phyloP scores from a whole-genome alignment of 2,329 filamentous ascomycete genomes.

The Colletotrichum orchidophilum region DNA sequence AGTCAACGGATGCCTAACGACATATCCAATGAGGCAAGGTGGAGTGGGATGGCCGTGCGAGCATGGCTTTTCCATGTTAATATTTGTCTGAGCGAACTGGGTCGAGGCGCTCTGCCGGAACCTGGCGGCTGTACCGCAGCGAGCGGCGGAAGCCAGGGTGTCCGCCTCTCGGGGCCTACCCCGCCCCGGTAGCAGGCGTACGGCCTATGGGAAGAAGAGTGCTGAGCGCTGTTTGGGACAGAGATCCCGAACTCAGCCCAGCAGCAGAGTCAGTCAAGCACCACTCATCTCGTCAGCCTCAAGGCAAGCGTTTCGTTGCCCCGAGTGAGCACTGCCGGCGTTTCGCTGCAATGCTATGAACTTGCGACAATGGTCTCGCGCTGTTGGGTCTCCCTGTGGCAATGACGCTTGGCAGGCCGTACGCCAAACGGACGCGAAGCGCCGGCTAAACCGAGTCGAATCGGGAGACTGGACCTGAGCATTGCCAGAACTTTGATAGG shows the following conservation, averaged over 20 bases:
- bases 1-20: background rate
- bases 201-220: background rate
- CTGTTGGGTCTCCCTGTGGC: background rate
- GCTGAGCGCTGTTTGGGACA: background rate
- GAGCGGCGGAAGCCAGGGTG: background rate
- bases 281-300: background rate
- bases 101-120: background rate
- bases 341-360: background rate
- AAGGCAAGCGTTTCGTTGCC: background rate
- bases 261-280: background rate
- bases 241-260: background rate
- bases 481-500: background rate
- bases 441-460: background rate
- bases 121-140: too few relatives aligned
- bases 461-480: background rate
- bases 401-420: background rate
- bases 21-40: background rate
- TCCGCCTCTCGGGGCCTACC: background rate
- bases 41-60: background rate
- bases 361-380: background rate
- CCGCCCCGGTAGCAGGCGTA: background rate
- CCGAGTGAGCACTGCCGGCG: background rate
- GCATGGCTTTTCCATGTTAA: constrained; percentile 3
- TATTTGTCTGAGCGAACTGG: background rate
- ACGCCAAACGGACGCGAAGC: background rate